Conservation (phyloP, 352 stramenopile species). For the Saprolegnia parasitica region DNA sequence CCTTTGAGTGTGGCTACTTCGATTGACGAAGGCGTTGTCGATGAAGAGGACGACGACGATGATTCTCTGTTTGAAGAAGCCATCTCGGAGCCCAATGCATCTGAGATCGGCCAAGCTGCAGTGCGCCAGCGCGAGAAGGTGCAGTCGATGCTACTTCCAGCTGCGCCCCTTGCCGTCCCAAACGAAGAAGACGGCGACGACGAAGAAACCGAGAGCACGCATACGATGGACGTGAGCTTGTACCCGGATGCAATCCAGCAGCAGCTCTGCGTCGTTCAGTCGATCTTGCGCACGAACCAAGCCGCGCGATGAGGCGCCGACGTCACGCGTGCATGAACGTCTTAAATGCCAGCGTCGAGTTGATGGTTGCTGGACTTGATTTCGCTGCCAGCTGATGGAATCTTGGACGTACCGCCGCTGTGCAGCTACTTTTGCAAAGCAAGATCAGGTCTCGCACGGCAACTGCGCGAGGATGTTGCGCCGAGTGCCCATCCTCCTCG, state of each 20-base stretch:
- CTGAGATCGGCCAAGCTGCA: background rate
- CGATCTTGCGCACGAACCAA: background rate
- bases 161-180: background rate
- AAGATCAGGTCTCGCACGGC: too few relatives aligned
- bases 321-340: background rate
- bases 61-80: constrained; percentile 23
- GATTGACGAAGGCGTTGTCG: background rate
- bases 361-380: too few relatives aligned
- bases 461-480: too few relatives aligned
- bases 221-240: background rate
- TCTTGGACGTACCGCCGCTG: too few relatives aligned
- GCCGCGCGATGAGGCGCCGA: background rate
- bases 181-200: background rate
- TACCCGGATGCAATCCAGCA: background rate
- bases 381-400: too few relatives aligned
- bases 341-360: background rate
- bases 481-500: too few relatives aligned
- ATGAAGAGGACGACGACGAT: background rate
- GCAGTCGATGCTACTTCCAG: background rate
- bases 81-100: background rate
- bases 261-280: background rate
- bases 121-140: background rate
- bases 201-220: too few relatives aligned
- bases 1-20: background rate
- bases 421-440: too few relatives aligned